A percentile compares a stretch with the other conserved stretches of the same genome.
phyloP scores from a whole-genome alignment of 2,329 filamentous ascomycete genomes.

The Stachybotrys chartarum region DNA sequence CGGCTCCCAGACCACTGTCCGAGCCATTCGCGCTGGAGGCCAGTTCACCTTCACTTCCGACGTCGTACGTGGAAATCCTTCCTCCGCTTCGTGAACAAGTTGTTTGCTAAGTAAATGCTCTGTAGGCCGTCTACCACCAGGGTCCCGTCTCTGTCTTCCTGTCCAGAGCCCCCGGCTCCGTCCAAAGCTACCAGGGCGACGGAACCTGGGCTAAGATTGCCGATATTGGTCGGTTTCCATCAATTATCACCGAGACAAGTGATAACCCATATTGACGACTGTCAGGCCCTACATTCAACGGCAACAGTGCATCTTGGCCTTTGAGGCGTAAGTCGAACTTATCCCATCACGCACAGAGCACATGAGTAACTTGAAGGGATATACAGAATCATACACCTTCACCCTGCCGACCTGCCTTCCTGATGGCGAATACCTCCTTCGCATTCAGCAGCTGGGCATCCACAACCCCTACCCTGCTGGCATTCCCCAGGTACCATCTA shows the following conservation, averaged over 20 bases:
- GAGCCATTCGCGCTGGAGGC: conserved; percentile 23
- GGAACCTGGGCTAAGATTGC: conserved; percentile 33
- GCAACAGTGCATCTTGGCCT: conserved; percentile 20
- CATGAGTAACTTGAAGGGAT: not conserved
- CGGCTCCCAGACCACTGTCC: conserved; percentile 22
- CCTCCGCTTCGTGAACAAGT: too few relatives aligned
- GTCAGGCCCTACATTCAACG: conserved; percentile 21
- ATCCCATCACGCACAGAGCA: not conserved
- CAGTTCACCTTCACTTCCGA: conserved; percentile 29
- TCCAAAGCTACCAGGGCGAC: conserved; percentile 26
- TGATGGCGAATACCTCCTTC: conserved; percentile 50
- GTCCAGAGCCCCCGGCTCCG: conserved; percentile 27
- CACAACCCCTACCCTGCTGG: conserved; percentile 43
- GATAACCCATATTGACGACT: not conserved
- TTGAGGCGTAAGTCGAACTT: conserved; percentile 15
- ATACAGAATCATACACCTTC: conserved; percentile 20
- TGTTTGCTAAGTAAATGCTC: not conserved
- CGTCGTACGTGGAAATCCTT: conserved; percentile 5
- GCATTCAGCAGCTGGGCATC: conserved; percentile 53
- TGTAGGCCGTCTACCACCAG: conserved; percentile 29
- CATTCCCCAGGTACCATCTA: conserved; percentile 25
- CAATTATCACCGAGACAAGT: not conserved
- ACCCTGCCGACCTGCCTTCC: conserved; percentile 43
- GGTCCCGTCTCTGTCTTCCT: conserved; percentile 26
- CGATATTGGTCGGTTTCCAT: conserved; percentile 16